phyloP scores from a whole-genome alignment of 169 alveolate species.

The Plasmodium inui region DNA sequence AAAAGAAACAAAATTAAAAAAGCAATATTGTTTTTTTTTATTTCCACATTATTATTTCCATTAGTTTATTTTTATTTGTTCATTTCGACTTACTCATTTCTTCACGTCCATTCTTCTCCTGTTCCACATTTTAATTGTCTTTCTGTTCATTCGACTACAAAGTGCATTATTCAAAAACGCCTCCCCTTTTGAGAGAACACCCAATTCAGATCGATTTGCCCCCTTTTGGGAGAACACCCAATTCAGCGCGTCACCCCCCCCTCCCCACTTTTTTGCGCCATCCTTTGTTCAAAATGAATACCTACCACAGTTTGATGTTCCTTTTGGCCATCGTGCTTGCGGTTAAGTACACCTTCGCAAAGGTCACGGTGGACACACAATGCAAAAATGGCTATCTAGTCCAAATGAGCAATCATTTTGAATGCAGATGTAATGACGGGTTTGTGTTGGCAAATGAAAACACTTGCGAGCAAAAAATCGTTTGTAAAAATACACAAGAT shows the following conservation, averaged over 20 bases:
- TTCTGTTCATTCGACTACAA: neutral
- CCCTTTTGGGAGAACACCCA: neutral
- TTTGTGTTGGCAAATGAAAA: slow-evolving; percentile 8
- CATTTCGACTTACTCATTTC: neutral
- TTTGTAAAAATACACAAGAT: neutral
- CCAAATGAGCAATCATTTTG: slow-evolving; percentile 40
- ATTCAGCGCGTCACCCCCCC: neutral
- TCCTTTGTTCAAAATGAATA: slow-evolving; percentile 21
- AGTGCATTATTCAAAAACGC: neutral
- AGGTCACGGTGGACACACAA: slow-evolving; percentile 4
- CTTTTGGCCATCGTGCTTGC: slow-evolving; percentile 20
- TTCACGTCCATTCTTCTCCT: neutral
- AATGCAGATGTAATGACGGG: slow-evolving; percentile 28
- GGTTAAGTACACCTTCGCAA: neutral
- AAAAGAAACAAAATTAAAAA: no score
- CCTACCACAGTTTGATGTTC: slow-evolving; percentile 6
- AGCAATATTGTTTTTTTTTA: neutral
- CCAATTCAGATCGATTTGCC: neutral
- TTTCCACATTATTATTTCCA: neutral
- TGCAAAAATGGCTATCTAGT: slow-evolving; percentile 39
- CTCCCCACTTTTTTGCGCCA: neutral
- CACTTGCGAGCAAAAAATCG: neutral
- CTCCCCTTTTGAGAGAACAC: neutral
- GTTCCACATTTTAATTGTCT: neutral
- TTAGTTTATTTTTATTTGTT: neutral